Evolutionary conservation across 768 basidiomycete species (phyloP).

Genomic region (Boletus patriciae): DNA sequence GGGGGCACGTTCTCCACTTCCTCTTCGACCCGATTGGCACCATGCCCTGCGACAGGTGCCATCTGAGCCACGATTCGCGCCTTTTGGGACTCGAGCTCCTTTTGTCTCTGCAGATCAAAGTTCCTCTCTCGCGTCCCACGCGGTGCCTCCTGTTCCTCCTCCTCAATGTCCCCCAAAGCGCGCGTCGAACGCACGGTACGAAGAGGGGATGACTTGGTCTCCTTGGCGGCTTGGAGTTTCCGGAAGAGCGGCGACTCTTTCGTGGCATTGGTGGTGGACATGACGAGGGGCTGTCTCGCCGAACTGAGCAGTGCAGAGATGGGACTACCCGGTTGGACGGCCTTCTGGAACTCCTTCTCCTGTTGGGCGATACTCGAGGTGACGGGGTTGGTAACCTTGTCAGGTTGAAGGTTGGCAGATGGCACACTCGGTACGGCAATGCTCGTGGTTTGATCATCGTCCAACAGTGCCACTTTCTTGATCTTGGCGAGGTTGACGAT

Average conservation of each 20-base stretch:
- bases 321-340: constrained; percentile 92
- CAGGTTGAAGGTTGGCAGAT: constrained; percentile 14
- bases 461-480: constrained; percentile 60
- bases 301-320: constrained; percentile 89
- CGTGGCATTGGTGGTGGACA: constrained; percentile 49
- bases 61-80: constrained; percentile 93
- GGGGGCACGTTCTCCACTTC: constrained; percentile 38
- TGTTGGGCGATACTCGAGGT: constrained; percentile 73
- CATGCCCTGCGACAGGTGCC: constrained; percentile 51
- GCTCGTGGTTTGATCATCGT: constrained; percentile 53
- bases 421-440: constrained; percentile 44
- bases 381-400: constrained; percentile 39
- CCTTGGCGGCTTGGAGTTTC: constrained; percentile 57
- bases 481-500: constrained; percentile 70
- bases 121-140: constrained; percentile 42
- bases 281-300: constrained; percentile 83
- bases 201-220: constrained; percentile 53
- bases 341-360: constrained; percentile 96
- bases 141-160: constrained; percentile 41
- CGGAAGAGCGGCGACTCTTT: constrained; percentile 41
- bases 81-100: constrained; percentile 88
- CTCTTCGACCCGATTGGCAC: constrained; percentile 33
- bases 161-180: constrained; percentile 48
- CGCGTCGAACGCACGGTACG: constrained; percentile 41
- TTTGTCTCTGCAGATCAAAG: constrained; percentile 47